Percentiles rank a stretch among this genome's conserved stretches.
These are phyloP conservation scores for Allium sativum DNA, from an alignment of 106 monocot species.

Conservation along the genomic window DNA sequence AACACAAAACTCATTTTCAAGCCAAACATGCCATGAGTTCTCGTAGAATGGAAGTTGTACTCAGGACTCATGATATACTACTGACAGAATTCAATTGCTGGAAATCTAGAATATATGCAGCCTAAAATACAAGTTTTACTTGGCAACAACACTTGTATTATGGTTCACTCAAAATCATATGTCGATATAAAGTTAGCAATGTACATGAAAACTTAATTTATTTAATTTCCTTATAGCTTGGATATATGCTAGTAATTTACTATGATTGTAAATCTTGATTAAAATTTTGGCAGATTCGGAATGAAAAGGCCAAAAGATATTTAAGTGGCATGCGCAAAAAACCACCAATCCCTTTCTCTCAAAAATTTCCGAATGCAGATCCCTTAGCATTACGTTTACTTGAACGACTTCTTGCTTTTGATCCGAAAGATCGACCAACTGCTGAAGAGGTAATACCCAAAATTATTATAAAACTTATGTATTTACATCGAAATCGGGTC, in stretches of 20 bases:
- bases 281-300: slow-evolving; percentile 40
- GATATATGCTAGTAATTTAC: not conserved
- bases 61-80: no score
- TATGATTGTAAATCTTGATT: slow-evolving; percentile 4
- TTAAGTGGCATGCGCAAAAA: slow-evolving; percentile 60
- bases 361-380: slow-evolving; percentile 53
- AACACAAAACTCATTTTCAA: no score
- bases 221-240: not conserved
- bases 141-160: not conserved
- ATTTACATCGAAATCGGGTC: not conserved
- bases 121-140: not conserved
- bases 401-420: slow-evolving; percentile 57
- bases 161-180: not conserved
- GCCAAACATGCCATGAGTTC: no score
- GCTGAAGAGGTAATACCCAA: slow-evolving; percentile 53
- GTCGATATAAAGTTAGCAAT: not conserved
- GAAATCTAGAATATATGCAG: not conserved
- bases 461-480: not conserved
- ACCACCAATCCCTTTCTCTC: slow-evolving; percentile 36
- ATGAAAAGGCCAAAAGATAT: slow-evolving; percentile 73
- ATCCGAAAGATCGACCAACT: slow-evolving; percentile 64
- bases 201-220: not conserved
- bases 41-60: no score
- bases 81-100: no score
- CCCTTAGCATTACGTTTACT: slow-evolving; percentile 56